phyloP scores from a whole-genome alignment of 2,329 filamentous ascomycete genomes.

The Trichophyton schoenleinii region DNA sequence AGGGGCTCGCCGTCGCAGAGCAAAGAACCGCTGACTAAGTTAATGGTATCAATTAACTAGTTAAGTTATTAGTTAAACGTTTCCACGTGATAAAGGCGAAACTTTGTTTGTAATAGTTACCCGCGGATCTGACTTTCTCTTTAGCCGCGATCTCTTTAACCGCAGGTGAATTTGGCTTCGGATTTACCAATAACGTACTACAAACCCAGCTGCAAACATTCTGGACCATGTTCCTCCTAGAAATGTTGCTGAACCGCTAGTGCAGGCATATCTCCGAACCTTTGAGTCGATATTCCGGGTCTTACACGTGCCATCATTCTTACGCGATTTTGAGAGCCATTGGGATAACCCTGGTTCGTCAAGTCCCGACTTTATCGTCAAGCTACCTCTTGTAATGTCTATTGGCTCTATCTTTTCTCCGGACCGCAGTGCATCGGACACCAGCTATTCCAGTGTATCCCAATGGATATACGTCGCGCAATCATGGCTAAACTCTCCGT shows the following conservation, averaged over 20 bases:
- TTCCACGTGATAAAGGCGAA: too few relatives aligned
- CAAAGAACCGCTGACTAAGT: too few relatives aligned
- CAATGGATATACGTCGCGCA: slow-evolving; percentile 18
- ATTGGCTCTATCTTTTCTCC: slow-evolving; percentile 17
- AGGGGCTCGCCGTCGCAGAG: too few relatives aligned
- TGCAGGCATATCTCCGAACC: slow-evolving; percentile 43
- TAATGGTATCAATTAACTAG: too few relatives aligned
- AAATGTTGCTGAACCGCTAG: slow-evolving; percentile 38
- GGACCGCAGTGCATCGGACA: not conserved
- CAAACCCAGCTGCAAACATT: slow-evolving; percentile 8
- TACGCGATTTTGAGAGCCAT: slow-evolving; percentile 42
- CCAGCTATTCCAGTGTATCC: not conserved
- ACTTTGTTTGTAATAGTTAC: too few relatives aligned
- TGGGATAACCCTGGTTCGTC: slow-evolving; percentile 36
- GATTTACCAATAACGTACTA: too few relatives aligned
- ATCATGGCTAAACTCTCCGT: slow-evolving; percentile 19
- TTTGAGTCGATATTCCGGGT: slow-evolving; percentile 47
- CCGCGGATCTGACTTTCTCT: too few relatives aligned
- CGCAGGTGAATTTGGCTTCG: too few relatives aligned
- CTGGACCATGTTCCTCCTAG: slow-evolving; percentile 34
- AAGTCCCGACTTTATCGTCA: slow-evolving; percentile 37
- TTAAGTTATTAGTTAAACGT: too few relatives aligned
- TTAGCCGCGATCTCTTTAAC: too few relatives aligned
- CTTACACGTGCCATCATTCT: slow-evolving; percentile 46
- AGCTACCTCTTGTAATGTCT: slow-evolving; percentile 27